A percentile compares a stretch with the other conserved stretches of the same genome.
Evolutionary conservation across 2,329 filamentous ascomycete species (phyloP).

Genomic region (Trichoderma sp.): DNA sequence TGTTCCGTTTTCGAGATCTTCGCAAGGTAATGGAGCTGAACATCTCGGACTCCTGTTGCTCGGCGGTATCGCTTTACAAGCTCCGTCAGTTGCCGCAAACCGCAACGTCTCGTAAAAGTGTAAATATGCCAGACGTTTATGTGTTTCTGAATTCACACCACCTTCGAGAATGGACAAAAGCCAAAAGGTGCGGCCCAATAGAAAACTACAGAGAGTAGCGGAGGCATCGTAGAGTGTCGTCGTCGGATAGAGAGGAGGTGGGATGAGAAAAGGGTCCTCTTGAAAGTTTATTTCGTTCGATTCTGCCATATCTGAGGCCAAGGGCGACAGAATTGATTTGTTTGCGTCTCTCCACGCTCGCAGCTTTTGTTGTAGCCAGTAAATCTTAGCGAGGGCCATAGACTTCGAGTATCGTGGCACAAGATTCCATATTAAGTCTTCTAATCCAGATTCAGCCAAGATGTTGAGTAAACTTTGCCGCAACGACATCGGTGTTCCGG

Average conservation of each 20-base stretch:
- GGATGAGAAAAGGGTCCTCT: slow-evolving; percentile 3
- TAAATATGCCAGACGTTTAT: background rate
- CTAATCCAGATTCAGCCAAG: background rate
- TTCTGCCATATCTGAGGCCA: background rate
- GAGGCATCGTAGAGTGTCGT: background rate
- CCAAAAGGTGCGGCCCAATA: slow-evolving; percentile 4
- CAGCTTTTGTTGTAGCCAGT: slow-evolving; percentile 6
- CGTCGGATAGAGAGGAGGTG: background rate
- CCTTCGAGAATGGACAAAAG: slow-evolving; percentile 2
- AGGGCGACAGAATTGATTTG: background rate
- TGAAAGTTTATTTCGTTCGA: background rate
- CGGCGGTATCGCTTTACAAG: background rate
- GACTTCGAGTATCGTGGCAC: background rate
- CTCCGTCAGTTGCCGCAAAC: background rate
- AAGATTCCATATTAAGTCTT: slow-evolving; percentile 8
- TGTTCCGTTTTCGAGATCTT: background rate
- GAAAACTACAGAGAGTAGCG: slow-evolving; percentile 6
- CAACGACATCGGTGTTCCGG: background rate
- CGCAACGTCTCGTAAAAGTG: background rate
- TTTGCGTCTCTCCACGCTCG: slow-evolving; percentile 13
- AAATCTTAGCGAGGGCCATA: background rate
- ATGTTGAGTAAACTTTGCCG: background rate
- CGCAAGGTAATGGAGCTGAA: background rate
- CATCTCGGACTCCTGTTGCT: background rate
- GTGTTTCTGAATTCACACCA: background rate